Evolutionary conservation across 1,139 yeast genomes (phyloP).

Genomic region (Suhomyces yuchorum): DNA sequence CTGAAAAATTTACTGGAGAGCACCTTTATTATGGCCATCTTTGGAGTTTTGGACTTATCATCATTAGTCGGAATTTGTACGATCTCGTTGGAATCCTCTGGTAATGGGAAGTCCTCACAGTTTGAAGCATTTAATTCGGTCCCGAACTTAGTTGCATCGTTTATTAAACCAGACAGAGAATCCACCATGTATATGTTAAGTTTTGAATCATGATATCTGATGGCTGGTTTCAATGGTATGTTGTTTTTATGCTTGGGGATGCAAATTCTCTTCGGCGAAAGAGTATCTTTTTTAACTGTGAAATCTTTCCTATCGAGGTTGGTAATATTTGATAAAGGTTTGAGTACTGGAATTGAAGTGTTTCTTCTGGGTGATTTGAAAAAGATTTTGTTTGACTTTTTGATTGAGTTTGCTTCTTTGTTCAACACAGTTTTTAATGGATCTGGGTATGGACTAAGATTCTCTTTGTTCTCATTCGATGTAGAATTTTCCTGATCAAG

Average conservation of each 20-base stretch:
- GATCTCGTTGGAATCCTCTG: constrained; percentile 58
- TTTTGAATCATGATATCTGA: constrained; percentile 33
- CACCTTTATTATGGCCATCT: constrained; percentile 60
- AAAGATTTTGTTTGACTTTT: constrained; percentile 27
- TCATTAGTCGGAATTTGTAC: constrained; percentile 69
- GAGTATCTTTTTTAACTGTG: constrained; percentile 15
- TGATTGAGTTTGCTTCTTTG: constrained; percentile 23
- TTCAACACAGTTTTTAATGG: constrained; percentile 29
- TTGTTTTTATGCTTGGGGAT: constrained; percentile 40
- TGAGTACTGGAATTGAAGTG: constrained; percentile 33
- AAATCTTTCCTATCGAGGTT: constrained; percentile 24
- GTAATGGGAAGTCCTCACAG: constrained; percentile 65
- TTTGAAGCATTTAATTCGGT: constrained; percentile 71
- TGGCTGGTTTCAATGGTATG: constrained; percentile 39
- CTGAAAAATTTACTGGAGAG: constrained; percentile 26
- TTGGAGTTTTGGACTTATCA: constrained; percentile 21
- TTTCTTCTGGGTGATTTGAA: constrained; percentile 26
- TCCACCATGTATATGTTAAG: constrained; percentile 59
- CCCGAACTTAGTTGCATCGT: constrained; percentile 75
- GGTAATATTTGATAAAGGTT: constrained; percentile 30
- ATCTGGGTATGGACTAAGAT: constrained; percentile 29
- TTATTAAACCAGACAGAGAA: constrained; percentile 63
- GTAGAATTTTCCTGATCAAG: constrained; percentile 18
- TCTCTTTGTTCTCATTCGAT: constrained; percentile 38
- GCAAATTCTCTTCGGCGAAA: constrained; percentile 43